Evolutionary conservation across 73 alveolate species (phyloP).

Genomic region (Effrenium voratum): DNA sequence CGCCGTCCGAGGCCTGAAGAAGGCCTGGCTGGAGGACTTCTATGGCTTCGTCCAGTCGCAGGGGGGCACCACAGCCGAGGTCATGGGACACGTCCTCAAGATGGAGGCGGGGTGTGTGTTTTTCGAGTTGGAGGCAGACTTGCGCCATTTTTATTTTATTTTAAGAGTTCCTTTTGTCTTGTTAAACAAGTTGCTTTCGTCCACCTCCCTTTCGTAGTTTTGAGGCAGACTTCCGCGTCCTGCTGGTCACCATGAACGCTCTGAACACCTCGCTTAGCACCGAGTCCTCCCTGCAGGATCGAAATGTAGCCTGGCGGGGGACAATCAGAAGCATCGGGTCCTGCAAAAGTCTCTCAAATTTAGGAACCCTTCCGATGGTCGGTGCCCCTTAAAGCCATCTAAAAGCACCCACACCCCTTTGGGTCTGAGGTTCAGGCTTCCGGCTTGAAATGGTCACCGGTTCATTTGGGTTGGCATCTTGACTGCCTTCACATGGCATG

Average conservation of each 20-base stretch:
- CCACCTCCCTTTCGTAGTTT: too few species aligned
- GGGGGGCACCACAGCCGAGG: constrained; percentile 96
- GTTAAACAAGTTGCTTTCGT: too few species aligned
- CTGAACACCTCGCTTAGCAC: constrained; percentile 82
- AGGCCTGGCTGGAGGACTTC: constrained; percentile 98
- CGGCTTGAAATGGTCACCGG: too few species aligned
- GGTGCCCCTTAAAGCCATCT: too few species aligned
- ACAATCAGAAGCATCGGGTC: too few species aligned
- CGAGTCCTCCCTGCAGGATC: constrained; percentile 59
- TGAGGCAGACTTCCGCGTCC: constrained; percentile 97
- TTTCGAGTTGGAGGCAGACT: neutral
- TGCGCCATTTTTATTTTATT: too few species aligned
- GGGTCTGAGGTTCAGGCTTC: too few species aligned
- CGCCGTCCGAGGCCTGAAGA: constrained; percentile 88
- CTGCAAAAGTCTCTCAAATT: too few species aligned
- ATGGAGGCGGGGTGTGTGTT: constrained; percentile 95
- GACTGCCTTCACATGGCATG: neutral
- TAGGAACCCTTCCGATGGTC: too few species aligned
- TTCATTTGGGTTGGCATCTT: too few species aligned
- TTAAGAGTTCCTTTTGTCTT: too few species aligned
- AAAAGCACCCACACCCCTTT: too few species aligned
- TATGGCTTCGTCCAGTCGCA: constrained; percentile 96
- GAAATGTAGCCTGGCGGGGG: constrained; percentile 16
- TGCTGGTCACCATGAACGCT: constrained; percentile 95
- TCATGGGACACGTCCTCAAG: constrained; percentile 97